Base-by-base conservation (phyloP, 768 basidiomycete species). In the Amanita fuliginea region DNA sequence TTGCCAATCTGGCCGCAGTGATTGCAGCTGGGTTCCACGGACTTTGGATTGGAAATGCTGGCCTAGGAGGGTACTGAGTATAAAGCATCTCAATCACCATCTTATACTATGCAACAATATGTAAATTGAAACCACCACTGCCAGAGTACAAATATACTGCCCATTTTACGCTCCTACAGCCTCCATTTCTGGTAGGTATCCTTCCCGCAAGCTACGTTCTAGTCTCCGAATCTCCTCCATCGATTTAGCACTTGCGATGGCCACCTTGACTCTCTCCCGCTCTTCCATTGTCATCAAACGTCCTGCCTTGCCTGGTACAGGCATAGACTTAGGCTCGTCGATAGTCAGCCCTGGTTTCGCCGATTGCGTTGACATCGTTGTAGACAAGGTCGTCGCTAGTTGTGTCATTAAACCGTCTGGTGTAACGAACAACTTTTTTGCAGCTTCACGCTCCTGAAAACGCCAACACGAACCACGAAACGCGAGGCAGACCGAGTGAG, bases 221-320 rank as follows among this genome's bases (percentile, higher is more conserved):
- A 93, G 62, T 59, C 78, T 77, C 64, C 84, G 76, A 59, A 94
- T 82, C 66, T 95, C 91, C 61, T 95, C 91, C 56, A 90, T 78
- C 42, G 87, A 92, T 30, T 83, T 87, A n/a, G 92, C 92, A 54
- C 81, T 83, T 54, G 86, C 84, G 56, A 95, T 93, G 14, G 91
- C 91, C 28, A 81, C 79, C 63, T 81, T 85, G 54, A 95, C 87
- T 54, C 80, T 81, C 57, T 89, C 86, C 59, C 83, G 86, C 58
- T 95, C 91, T 62, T 93, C 90, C 61, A 87, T 88, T 22, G 88
- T 90, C 81, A 95, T 85, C 52, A 95, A 66, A 45, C 91, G 77
- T 13, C 91, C 92, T 1, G 88, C 86, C 60, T 83, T 88, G 28
- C 75, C 79, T 47, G 74, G 59, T 21, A 68, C 60, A 16, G 71